Percentiles rank a stretch among this genome's conserved stretches.
Conservation (phyloP, 108 stramenopile species). For the Stephanodiscus triporus region DNA sequence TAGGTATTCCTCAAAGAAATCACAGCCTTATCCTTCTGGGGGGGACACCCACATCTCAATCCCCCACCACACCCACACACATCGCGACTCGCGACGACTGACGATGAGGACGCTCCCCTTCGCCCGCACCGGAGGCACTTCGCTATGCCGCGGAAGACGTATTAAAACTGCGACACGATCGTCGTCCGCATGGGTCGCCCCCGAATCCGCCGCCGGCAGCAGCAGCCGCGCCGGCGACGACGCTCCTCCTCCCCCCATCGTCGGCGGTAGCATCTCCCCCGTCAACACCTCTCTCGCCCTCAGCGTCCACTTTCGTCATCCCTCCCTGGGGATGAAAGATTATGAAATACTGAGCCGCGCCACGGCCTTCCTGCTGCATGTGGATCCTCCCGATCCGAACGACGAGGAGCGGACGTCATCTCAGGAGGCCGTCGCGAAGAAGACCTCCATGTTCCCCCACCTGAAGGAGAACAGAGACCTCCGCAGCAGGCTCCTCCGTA, state of each 20-base stretch:
- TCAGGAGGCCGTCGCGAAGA: constrained; percentile 1
- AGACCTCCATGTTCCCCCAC: constrained; percentile 46
- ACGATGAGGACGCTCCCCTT: background rate
- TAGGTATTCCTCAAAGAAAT: too few relatives aligned
- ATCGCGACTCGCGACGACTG: too few relatives aligned
- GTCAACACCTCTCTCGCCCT: constrained; percentile 68
- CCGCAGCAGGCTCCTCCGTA: constrained; percentile 47
- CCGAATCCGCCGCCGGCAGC: constrained; percentile 1
- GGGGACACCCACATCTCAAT: too few relatives aligned
- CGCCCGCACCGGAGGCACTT: constrained; percentile 3
- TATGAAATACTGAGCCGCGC: constrained; percentile 85
- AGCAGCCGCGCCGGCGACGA: too few relatives aligned
- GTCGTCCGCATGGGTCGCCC: background rate
- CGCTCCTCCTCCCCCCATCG: background rate
- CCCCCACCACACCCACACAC: too few relatives aligned
- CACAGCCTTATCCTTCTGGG: too few relatives aligned
- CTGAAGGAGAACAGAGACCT: constrained; percentile 17
- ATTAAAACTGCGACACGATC: background rate
- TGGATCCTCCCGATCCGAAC: constrained; percentile 62
- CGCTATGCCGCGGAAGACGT: background rate
- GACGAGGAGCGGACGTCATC: constrained; percentile 2
- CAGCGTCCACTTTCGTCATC: constrained; percentile 81
- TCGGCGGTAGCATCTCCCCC: constrained; percentile 18
- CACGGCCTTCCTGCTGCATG: constrained; percentile 73
- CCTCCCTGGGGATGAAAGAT: constrained; percentile 85